Evolutionary conservation across 441 rosid species (phyloP).

Genomic region (Aquilaria agallochum): DNA sequence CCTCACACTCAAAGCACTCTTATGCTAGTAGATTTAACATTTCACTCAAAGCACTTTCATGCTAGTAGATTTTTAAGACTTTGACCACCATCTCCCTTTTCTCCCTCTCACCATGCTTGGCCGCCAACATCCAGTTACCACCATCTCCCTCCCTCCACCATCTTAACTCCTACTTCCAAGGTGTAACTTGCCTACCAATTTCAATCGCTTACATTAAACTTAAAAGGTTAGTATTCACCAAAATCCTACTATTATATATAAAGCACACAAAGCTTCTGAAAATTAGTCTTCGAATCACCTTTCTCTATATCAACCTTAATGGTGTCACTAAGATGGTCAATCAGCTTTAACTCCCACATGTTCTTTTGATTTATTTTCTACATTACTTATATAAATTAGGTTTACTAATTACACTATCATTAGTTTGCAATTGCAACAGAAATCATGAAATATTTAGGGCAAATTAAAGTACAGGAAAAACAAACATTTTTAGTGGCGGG

Average conservation of each 20-base stretch:
- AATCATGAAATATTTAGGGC: too few species aligned
- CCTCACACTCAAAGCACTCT: too few species aligned
- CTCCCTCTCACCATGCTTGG: too few species aligned
- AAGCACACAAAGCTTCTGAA: conserved; percentile 24
- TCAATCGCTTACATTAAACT: background rate
- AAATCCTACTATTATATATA: too few species aligned
- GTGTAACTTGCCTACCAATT: conserved; percentile 33
- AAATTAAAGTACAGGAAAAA: too few species aligned
- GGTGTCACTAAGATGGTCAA: conserved; percentile 32
- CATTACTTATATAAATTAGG: background rate
- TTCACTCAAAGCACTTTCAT: too few species aligned
- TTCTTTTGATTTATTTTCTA: conserved; percentile 43
- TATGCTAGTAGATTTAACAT: too few species aligned
- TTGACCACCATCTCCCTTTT: too few species aligned
- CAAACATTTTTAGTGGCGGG: conserved; percentile 33
- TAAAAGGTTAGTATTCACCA: background rate
- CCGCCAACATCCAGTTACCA: too few species aligned
- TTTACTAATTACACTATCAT: too few species aligned
- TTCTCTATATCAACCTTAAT: conserved; percentile 27
- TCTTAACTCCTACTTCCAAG: conserved; percentile 35
- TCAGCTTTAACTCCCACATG: conserved; percentile 36
- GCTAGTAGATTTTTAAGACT: too few species aligned
- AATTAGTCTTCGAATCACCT: conserved; percentile 30
- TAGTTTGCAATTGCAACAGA: too few species aligned
- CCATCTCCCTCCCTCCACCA: background rate